Base-by-base conservation (phyloP, 1,284 basidiomycete species). In the Rhodotorula sp. region DNA sequence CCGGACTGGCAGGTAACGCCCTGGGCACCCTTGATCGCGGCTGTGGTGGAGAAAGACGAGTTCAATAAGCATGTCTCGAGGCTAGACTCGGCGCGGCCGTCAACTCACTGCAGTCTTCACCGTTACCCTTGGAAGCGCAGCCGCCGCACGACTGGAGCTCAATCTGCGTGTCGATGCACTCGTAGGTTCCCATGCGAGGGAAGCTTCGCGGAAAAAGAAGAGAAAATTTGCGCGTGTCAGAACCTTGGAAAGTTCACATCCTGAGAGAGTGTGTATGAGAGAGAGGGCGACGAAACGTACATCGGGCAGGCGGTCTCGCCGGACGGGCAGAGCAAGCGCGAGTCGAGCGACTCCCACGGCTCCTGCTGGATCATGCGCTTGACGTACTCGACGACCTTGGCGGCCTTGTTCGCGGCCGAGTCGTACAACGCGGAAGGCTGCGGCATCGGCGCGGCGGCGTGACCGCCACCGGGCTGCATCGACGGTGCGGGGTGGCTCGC, bases 81-180 rank as follows among this genome's bases (percentile, higher is more conserved):
- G 5, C 12, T 46, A 20, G 49, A 24, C 2, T 12, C 10, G 22
- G 17, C 37, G 37, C 37, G 14, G 17, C 30, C n/a, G 18, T 15
- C 3, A 48, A 66, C 72, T 53, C 29, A 73, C 72, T 80, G 79
- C 90, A 92, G 80, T 92, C 88, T 78, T 86, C 82, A 53, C 90
- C 90, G 60, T 83, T 78, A 42, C 87, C 86, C 48, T 83, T 80
- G 6, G 85, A 84, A 29, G 53, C 53, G 53, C 53, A 92, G 51
- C 91, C 91, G 77, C 90, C 90, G 80, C 90, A 92, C 6, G 60
- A 79, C 66, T 82, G 80, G 65, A 83, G 79, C 71, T 82, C 81
- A 29, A 74, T 77, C 20, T 69, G 56, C 56, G 76, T 77, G 77
- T 83, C 81, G 74, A 83, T 66, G 74, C 82, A 83, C 70, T 83